Base-by-base conservation (phyloP, 176 grass and related monocot species). In the Oryza coarctata region DNA sequence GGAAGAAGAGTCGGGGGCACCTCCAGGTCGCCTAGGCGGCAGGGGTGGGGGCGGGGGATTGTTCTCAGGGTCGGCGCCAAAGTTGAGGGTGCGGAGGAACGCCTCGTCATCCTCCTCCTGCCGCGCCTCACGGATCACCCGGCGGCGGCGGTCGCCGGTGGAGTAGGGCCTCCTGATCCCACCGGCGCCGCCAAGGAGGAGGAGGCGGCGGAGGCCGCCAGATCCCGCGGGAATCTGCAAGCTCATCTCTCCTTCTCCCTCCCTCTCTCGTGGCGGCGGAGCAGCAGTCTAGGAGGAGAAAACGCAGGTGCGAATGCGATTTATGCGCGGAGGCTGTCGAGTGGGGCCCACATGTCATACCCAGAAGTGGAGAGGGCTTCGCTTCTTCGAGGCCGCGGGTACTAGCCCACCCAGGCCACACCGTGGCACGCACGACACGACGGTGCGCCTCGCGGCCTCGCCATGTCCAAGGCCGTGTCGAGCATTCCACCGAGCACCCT, bases 51-150 rank as follows among this genome's bases (percentile, higher is more conserved):
- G 77, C 3, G 39, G 83, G 71, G 77, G 75, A 23, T 90, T 84
- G 64, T 88, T 85, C 29, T 69, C 65, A 3, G 69, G 85, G 52
- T 86, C 86, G 31, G 82, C 80, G 12, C 86, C 83, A 50, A 90
- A 96, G 84, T 90, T 92, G 57, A 92, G 86, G 71, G 77, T 88
- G 58, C 85, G 88, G 77, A 90, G 82, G 87, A 91, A 97, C 23
- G 82, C 80, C 65, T 88, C 86, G 55, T 94, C 92, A 63, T 94
- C 90, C 81, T 85, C 87, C 36, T 79, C 75, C 78, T 85, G 65
- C 78, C 43, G 47, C 49, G 66, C 89, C 83, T 84, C 83, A 68
- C 81, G 87, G 81, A 75, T 90, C 66, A 82, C 74, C 45, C 79
- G 73, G 28, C 79, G 61, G 67, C 79, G 78, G 18, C 79, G 83